phyloP scores from a whole-genome alignment of 2,329 filamentous ascomycete genomes.

The Penicillium hesseltinei region DNA sequence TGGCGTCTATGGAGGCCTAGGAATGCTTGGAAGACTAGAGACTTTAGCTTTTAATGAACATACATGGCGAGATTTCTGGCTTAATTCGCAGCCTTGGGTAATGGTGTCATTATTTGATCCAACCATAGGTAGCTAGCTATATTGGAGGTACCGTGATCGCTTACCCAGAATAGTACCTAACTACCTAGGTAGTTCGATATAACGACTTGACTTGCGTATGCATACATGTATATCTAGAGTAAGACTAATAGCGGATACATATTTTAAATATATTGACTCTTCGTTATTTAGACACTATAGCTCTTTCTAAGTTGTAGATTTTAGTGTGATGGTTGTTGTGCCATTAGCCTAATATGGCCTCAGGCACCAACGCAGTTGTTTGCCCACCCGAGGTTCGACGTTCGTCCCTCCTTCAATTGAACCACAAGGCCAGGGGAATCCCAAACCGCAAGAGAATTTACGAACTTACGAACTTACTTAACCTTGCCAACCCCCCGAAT shows the following conservation, averaged over 20 bases:
- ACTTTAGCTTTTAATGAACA: background rate
- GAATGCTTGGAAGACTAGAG: background rate
- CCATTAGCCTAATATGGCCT: background rate
- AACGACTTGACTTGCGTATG: background rate
- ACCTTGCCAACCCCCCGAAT: background rate
- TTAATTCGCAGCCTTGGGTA: background rate
- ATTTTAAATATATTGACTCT: background rate
- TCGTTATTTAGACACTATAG: background rate
- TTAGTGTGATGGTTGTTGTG: background rate
- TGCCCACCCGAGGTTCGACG: constrained; percentile 1
- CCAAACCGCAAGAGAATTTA: background rate
- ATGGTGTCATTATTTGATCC: background rate
- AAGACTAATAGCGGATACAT: background rate
- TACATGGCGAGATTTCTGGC: background rate
- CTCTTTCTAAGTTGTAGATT: background rate
- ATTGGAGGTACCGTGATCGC: background rate
- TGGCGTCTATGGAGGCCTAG: background rate
- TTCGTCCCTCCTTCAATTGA: background rate
- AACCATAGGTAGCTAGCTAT: background rate
- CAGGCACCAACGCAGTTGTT: constrained; percentile 3
- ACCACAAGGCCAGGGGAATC: background rate
- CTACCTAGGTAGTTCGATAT: background rate
- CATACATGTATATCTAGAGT: background rate
- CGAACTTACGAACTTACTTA: background rate
- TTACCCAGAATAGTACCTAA: background rate